These are phyloP conservation scores for Penicillium corylophilum DNA, from an alignment of 2,329 filamentous ascomycete genomes.

Conservation along the genomic window DNA sequence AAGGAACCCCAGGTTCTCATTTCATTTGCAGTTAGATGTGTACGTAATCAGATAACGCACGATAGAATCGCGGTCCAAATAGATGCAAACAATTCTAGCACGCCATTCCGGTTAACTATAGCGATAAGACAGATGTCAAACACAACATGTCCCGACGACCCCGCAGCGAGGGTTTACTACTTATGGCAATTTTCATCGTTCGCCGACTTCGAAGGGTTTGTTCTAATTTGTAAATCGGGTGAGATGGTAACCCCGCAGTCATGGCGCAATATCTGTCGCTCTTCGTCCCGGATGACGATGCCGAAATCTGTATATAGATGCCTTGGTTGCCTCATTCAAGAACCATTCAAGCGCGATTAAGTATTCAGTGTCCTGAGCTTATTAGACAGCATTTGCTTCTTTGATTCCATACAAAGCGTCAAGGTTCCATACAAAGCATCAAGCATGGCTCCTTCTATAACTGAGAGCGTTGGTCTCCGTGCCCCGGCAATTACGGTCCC, in stretches of 20 bases:
- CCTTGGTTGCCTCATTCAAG: not conserved
- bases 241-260: conserved; percentile 12
- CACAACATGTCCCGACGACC: conserved; percentile 10
- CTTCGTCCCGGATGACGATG: conserved; percentile 2
- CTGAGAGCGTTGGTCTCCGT: conserved; percentile 31
- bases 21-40: not conserved
- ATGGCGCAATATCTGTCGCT: conserved; percentile 11
- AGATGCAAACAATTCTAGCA: conserved; percentile 5
- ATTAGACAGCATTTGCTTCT: not conserved
- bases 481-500: conserved; percentile 21
- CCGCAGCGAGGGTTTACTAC: not conserved
- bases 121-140: not conserved
- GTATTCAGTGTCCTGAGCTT: too few relatives aligned
- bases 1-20: not conserved
- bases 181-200: not conserved
- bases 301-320: conserved; percentile 12
- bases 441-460: conserved; percentile 40
- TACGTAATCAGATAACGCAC: not conserved
- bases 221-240: not conserved
- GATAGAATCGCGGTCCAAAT: not conserved
- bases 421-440: too few relatives aligned
- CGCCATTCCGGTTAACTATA: conserved; percentile 15
- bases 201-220: not conserved
- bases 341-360: not conserved
- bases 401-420: not conserved